A percentile compares a stretch with the other conserved stretches of the same genome.
phyloP scores from a whole-genome alignment of 768 basidiomycete genomes.

The Trametes gibbosa region DNA sequence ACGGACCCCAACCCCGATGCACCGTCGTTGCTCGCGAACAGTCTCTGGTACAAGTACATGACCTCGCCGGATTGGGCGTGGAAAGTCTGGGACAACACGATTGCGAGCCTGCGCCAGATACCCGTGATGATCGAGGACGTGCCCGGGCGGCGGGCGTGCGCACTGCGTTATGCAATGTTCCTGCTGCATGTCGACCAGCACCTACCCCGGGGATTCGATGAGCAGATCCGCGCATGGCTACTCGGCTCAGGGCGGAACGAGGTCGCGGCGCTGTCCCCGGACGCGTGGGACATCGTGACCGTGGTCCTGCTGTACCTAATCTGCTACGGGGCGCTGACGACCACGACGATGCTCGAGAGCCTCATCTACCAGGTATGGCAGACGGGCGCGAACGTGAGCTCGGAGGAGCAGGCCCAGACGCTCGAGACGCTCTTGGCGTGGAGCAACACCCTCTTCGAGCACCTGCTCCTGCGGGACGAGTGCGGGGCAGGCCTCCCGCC shows the following conservation, averaged over 20 bases:
- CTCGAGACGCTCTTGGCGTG: constrained; percentile 54
- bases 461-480: constrained; percentile 55
- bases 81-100: constrained; percentile 82
- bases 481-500: constrained; percentile 38
- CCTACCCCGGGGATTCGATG: constrained; percentile 69
- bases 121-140: constrained; percentile 52
- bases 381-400: constrained; percentile 43
- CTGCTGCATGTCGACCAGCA: constrained; percentile 74
- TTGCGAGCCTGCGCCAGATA: constrained; percentile 71
- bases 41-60: constrained; percentile 81
- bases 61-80: constrained; percentile 71
- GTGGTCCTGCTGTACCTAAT: constrained; percentile 62
- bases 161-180: constrained; percentile 67
- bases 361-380: constrained; percentile 81
- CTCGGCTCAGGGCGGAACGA: constrained; percentile 63
- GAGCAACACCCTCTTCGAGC: constrained; percentile 60
- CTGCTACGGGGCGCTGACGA: constrained; percentile 64
- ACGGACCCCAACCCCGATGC: constrained; percentile 58
- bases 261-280: constrained; percentile 53
- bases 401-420: constrained; percentile 38
- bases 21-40: constrained; percentile 68
- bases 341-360: constrained; percentile 70
- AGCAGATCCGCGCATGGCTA: constrained; percentile 71
- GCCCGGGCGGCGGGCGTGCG: constrained; percentile 47
- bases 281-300: constrained; percentile 66